Evolutionary conservation across 192 early-diverging fungal species (phyloP).

Genomic region (Haplosporangium gracile): DNA sequence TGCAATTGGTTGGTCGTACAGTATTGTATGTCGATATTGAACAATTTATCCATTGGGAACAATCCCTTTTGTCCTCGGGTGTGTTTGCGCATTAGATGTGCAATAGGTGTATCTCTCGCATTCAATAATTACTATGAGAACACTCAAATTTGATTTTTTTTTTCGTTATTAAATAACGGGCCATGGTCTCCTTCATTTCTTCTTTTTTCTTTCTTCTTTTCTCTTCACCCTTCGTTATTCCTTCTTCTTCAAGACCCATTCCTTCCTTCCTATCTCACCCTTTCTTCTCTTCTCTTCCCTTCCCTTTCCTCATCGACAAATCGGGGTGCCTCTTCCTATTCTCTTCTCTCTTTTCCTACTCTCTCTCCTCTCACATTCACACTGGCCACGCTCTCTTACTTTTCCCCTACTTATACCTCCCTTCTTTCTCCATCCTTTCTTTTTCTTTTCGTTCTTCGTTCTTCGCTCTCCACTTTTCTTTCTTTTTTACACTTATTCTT

Average conservation of each 20-base stretch:
- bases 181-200: background rate
- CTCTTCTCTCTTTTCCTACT: background rate
- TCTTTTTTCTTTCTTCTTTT: background rate
- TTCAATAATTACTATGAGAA: background rate
- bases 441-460: background rate
- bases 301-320: background rate
- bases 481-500: background rate
- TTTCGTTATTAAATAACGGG: constrained; percentile 4
- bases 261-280: background rate
- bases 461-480: background rate
- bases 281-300: background rate
- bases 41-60: background rate
- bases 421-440: background rate
- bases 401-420: background rate
- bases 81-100: background rate
- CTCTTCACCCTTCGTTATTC: background rate
- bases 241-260: constrained; percentile 11
- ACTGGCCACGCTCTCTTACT: background rate
- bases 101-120: background rate
- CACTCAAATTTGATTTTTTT: background rate
- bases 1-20: background rate
- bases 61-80: background rate
- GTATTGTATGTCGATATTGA: background rate
- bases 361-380: background rate
- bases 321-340: background rate